Percentiles rank a stretch among this genome's conserved stretches.
Evolutionary conservation across 768 basidiomycete genomes (phyloP).

Genomic region (Tulasnella sp.): DNA sequence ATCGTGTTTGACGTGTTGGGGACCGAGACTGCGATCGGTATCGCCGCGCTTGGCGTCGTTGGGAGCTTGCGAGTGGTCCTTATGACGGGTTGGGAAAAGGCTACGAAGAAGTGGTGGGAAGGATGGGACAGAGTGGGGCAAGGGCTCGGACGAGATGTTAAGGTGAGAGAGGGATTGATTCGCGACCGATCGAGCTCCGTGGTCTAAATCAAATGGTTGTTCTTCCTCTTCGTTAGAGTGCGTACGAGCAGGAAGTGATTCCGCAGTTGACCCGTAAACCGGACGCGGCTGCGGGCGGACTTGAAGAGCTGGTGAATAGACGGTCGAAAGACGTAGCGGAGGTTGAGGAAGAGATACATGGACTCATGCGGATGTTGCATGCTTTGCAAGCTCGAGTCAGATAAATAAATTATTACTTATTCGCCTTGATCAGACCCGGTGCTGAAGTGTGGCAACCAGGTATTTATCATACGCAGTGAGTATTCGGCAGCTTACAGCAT

Average conservation of each 20-base stretch:
- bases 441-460: too few species aligned
- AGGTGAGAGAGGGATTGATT: conserved; percentile 29
- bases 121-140: conserved; percentile 53
- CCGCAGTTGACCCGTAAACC: neutral
- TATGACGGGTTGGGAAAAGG: conserved; percentile 55
- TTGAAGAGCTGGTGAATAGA: neutral
- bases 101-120: conserved; percentile 53
- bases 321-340: neutral
- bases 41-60: conserved; percentile 41
- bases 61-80: conserved; percentile 45
- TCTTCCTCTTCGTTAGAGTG: neutral
- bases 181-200: neutral
- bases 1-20: conserved; percentile 31
- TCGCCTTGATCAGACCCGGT: neutral
- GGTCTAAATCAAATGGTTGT: neutral
- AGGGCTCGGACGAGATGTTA: conserved; percentile 52
- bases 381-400: neutral
- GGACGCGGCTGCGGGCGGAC: neutral
- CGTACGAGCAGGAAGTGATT: neutral
- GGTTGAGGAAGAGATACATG: neutral
- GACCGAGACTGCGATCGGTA: conserved; percentile 46
- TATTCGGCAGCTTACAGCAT: too few species aligned
- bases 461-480: too few species aligned
- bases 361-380: neutral
- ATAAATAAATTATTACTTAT: neutral